Evolutionary conservation across 305 asterid species (phyloP).

Genomic region (Fraxinus floribunda): DNA sequence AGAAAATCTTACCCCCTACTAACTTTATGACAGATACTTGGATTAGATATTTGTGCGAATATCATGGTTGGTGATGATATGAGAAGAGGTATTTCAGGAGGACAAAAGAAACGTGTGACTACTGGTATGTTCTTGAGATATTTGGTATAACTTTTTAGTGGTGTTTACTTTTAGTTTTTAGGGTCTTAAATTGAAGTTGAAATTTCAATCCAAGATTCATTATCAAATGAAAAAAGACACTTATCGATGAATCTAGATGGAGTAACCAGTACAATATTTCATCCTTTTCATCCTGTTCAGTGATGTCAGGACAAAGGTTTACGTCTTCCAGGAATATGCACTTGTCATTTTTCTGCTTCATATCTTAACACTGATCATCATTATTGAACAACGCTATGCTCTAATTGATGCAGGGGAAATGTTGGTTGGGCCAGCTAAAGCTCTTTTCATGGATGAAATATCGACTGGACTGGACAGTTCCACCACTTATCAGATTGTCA

Average conservation of each 20-base stretch:
- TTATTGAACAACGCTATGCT: background rate
- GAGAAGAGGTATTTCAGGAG: constrained; percentile 61
- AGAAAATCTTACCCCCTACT: background rate
- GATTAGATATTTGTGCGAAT: constrained; percentile 48
- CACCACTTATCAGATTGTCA: constrained; percentile 55
- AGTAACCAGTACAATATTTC: background rate
- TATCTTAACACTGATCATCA: background rate
- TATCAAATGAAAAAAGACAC: background rate
- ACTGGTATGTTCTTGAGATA: constrained; percentile 34
- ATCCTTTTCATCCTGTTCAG: background rate
- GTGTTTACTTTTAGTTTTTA: background rate
- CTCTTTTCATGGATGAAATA: constrained; percentile 55
- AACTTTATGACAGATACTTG: constrained; percentile 41
- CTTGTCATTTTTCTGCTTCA: background rate
- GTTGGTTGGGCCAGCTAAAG: constrained; percentile 57
- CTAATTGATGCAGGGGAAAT: constrained; percentile 43
- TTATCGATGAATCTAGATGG: background rate
- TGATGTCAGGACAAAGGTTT: background rate
- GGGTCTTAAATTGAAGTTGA: background rate
- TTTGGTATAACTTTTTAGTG: background rate
- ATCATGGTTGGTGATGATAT: constrained; percentile 56
- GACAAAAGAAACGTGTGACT: constrained; percentile 55
- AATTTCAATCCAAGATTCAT: background rate
- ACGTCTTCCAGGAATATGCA: background rate
- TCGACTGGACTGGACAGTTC: constrained; percentile 66